Evolutionary conservation across 139 green algal species (phyloP).

Genomic region (Chlamydomonas asymmetrica): DNA sequence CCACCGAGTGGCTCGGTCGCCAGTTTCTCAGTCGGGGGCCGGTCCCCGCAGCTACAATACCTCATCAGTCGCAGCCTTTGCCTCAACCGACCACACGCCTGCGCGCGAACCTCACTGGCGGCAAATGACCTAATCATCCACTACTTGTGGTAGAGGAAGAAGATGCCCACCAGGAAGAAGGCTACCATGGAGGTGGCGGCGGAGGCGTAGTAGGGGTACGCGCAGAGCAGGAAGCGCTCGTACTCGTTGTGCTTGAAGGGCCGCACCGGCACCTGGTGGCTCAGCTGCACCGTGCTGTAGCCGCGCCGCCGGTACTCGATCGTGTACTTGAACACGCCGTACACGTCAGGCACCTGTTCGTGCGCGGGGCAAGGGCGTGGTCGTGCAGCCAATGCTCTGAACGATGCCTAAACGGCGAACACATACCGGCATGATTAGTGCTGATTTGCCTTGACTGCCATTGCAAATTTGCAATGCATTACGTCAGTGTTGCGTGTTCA

Average conservation of each 20-base stretch:
- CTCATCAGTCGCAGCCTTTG: too few species aligned
- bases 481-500: too few species aligned
- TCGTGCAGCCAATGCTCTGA: background rate
- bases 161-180: constrained; percentile 71
- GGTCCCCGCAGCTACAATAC: too few species aligned
- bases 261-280: constrained; percentile 77
- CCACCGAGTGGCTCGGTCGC: too few species aligned
- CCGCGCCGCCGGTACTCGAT: constrained; percentile 81
- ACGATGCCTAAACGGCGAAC: too few species aligned
- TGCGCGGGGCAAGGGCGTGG: background rate
- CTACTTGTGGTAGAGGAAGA: constrained; percentile 79
- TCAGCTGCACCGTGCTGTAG: constrained; percentile 75
- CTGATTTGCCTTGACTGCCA: too few species aligned
- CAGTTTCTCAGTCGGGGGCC: too few species aligned
- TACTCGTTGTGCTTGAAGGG: constrained; percentile 96
- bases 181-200: constrained; percentile 67
- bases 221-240: constrained; percentile 85
- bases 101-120: too few species aligned
- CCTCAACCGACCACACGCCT: background rate
- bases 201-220: constrained; percentile 89
- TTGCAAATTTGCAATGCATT: too few species aligned
- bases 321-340: constrained; percentile 98
- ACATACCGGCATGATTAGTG: too few species aligned
- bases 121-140: too few species aligned
- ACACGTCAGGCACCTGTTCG: constrained; percentile 87